Percentiles rank a stretch among this genome's conserved stretches.
Evolutionary conservation across 768 basidiomycete genomes (phyloP).

Genomic region (Suillus discolor): DNA sequence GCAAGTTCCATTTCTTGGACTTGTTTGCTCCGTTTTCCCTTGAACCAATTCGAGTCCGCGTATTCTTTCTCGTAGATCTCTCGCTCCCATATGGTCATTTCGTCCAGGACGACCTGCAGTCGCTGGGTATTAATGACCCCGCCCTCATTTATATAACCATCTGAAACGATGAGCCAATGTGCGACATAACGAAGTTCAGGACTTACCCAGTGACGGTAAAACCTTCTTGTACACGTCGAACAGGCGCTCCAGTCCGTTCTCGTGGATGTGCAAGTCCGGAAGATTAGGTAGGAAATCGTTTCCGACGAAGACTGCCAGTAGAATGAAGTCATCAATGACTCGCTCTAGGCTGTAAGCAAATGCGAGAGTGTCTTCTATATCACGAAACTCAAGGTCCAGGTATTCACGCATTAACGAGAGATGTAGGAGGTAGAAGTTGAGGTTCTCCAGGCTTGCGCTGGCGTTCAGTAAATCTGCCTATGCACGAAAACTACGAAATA

Average conservation of each 20-base stretch:
- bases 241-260: constrained; percentile 90
- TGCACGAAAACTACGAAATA: constrained; percentile 25
- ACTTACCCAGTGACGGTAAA: constrained; percentile 70
- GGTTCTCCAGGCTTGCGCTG: constrained; percentile 58
- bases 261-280: constrained; percentile 96
- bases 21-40: constrained; percentile 86
- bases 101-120: constrained; percentile 84
- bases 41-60: constrained; percentile 89
- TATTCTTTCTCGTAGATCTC: constrained; percentile 93
- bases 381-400: constrained; percentile 91
- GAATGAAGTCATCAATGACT: constrained; percentile 96
- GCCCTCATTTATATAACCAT: constrained; percentile 91
- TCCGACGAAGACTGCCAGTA: constrained; percentile 95
- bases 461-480: constrained; percentile 13
- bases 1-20: constrained; percentile 65
- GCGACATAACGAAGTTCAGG: not conserved
- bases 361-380: constrained; percentile 62
- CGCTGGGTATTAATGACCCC: constrained; percentile 81
- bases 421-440: constrained; percentile 94
- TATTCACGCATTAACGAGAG: constrained; percentile 96
- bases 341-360: constrained; percentile 92
- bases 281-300: constrained; percentile 98
- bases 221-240: constrained; percentile 97
- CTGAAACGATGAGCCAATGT: constrained; percentile 40
- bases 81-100: constrained; percentile 86